A percentile compares a stretch with the other conserved stretches of the same genome.
These are phyloP conservation scores for Fraxinus quadrangulata DNA, from an alignment of 257 asterid genomes.

Conservation along the genomic window DNA sequence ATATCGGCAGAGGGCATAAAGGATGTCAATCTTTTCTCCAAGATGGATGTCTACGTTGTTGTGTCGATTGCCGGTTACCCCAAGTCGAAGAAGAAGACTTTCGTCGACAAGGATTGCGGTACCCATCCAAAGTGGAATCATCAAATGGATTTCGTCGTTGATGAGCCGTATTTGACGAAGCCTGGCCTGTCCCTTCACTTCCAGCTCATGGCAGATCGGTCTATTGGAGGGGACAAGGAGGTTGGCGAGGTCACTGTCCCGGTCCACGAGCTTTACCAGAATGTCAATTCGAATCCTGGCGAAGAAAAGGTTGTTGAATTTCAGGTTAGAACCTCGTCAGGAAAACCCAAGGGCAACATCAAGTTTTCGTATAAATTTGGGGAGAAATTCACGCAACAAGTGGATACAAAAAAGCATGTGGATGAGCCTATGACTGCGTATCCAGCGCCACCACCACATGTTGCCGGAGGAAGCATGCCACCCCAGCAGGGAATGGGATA, in stretches of 20 bases:
- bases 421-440: conserved; percentile 57
- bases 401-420: conserved; percentile 24
- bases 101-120: conserved; percentile 51
- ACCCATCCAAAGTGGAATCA: conserved; percentile 54
- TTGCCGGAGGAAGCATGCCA: conserved; percentile 27
- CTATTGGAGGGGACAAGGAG: conserved; percentile 45
- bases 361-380: conserved; percentile 66
- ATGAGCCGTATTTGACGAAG: conserved; percentile 56
- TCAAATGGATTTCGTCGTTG: conserved; percentile 56
- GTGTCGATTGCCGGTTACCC: conserved; percentile 54
- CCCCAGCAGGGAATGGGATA: conserved; percentile 42
- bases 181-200: conserved; percentile 54
- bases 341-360: conserved; percentile 70
- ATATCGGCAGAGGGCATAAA: conserved; percentile 52
- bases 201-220: conserved; percentile 50
- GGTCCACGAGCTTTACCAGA: conserved; percentile 48
- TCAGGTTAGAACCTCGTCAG: conserved; percentile 52
- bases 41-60: conserved; percentile 58
- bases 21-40: conserved; percentile 45
- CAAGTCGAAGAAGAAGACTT: conserved; percentile 40
- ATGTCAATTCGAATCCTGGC: conserved; percentile 1
- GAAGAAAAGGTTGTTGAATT: conserved; percentile 48
- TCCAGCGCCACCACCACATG: conserved; percentile 34
- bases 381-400: conserved; percentile 43
- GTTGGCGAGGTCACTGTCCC: conserved; percentile 66